A percentile compares a stretch with the other conserved stretches of the same genome.
Conservation (phyloP, 2,329 filamentous ascomycete genomes). For the Talaromyces sp. region DNA sequence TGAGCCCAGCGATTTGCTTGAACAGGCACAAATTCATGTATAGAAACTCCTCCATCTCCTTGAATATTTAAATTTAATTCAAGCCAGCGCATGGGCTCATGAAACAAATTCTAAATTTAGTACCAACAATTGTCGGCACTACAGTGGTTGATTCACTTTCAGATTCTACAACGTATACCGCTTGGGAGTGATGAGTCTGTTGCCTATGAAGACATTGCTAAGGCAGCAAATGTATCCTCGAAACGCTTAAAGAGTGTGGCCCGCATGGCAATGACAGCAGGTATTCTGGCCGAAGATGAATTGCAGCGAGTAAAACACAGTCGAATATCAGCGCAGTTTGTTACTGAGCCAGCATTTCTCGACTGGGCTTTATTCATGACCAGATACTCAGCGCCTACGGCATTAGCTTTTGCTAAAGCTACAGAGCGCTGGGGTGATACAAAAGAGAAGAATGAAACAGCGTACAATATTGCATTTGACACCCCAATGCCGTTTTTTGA, state of each 20-base stretch:
- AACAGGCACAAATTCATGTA: background rate
- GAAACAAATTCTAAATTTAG: background rate
- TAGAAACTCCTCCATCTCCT: background rate
- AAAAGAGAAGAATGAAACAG: slow-evolving; percentile 22
- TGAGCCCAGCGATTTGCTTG: background rate
- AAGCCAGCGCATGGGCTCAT: background rate
- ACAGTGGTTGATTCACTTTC: background rate
- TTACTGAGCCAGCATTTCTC: slow-evolving; percentile 23
- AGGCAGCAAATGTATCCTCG: slow-evolving; percentile 24
- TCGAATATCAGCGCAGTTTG: slow-evolving; percentile 50
- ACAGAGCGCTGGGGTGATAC: slow-evolving; percentile 22
- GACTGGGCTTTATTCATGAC: slow-evolving; percentile 56
- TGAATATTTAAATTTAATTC: background rate
- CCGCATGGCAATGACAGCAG: slow-evolving; percentile 57
- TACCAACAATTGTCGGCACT: background rate
- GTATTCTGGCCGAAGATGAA: slow-evolving; percentile 53
- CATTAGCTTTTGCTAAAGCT: slow-evolving; percentile 24
- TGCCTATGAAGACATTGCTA: background rate
- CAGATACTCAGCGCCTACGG: slow-evolving; percentile 21
- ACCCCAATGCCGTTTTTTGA: slow-evolving; percentile 33
- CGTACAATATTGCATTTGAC: slow-evolving; percentile 29
- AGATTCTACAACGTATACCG: background rate
- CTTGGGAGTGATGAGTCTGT: background rate
- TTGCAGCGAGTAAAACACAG: slow-evolving; percentile 55
- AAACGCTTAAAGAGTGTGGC: slow-evolving; percentile 35